Percentiles rank a stretch among this genome's conserved stretches.
phyloP scores from a whole-genome alignment of 306 rosid genomes.

The Quercus cerris region DNA sequence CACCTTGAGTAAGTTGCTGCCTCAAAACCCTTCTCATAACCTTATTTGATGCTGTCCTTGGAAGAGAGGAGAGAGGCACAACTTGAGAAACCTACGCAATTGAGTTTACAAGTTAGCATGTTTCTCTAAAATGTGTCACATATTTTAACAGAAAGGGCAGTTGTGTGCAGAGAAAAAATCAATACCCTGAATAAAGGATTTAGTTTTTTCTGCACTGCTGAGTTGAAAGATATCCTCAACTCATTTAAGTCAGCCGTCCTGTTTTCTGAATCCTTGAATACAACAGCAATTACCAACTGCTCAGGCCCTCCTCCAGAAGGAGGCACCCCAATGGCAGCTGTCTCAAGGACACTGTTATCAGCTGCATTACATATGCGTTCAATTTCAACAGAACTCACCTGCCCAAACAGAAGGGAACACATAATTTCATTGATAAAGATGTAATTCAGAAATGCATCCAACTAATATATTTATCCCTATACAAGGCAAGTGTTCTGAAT shows the following conservation, averaged over 20 bases:
- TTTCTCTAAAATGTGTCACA: not conserved
- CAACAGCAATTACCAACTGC: conserved; percentile 70
- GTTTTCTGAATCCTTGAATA: conserved; percentile 45
- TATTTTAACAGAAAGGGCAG: not conserved
- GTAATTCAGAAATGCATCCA: not conserved
- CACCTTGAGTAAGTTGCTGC: conserved; percentile 46
- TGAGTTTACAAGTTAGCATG: conserved; percentile 7
- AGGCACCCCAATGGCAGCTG: conserved; percentile 95
- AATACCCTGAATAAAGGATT: conserved; percentile 86
- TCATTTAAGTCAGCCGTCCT: conserved; percentile 37
- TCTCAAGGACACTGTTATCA: conserved; percentile 60
- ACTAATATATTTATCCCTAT: not conserved
- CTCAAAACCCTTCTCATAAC: conserved; percentile 92
- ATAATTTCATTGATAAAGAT: not conserved
- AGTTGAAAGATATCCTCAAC: conserved; percentile 60
- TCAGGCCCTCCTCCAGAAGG: conserved; percentile 88
- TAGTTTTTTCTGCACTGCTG: conserved; percentile 83
- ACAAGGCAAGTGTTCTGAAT: not conserved
- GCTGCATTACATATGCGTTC: conserved; percentile 88
- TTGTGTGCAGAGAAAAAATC: conserved; percentile 19
- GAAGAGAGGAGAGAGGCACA: conserved; percentile 59
- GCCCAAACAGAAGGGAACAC: conserved; percentile 23
- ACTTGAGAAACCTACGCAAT: conserved; percentile 66
- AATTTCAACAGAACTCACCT: conserved; percentile 97
- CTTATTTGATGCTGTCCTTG: conserved; percentile 91